These are phyloP conservation scores for Diplocarpon rosae DNA, from an alignment of 2,329 filamentous ascomycete genomes.

Conservation along the genomic window DNA sequence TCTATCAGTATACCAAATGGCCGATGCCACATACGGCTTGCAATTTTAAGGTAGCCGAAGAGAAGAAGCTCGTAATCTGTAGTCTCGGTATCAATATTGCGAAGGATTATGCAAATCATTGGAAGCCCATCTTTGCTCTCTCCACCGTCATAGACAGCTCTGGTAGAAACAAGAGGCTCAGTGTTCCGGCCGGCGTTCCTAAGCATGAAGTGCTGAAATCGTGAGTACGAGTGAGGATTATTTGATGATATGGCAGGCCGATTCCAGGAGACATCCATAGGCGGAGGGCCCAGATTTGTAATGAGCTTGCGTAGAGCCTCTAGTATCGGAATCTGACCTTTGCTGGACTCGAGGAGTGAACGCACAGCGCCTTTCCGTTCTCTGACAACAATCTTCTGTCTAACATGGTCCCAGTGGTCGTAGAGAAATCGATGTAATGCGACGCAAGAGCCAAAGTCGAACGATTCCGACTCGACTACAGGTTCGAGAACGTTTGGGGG, in stretches of 20 bases:
- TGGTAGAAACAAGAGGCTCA: conserved; percentile 51
- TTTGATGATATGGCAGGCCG: conserved; percentile 54
- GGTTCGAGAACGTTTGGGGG: conserved; percentile 38
- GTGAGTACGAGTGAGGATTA: conserved; percentile 51
- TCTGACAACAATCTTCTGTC: conserved; percentile 50
- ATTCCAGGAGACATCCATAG: conserved; percentile 59
- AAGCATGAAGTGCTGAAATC: conserved; percentile 64
- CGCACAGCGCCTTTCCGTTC: conserved; percentile 47
- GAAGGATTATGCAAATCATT: conserved; percentile 57
- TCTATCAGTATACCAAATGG: conserved; percentile 58
- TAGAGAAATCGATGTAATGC: conserved; percentile 58
- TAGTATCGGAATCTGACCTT: conserved; percentile 44
- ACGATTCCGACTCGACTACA: conserved; percentile 37
- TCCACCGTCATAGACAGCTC: conserved; percentile 59
- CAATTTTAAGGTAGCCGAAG: conserved; percentile 61
- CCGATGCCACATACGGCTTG: conserved; percentile 58
- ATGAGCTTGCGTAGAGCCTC: conserved; percentile 52
- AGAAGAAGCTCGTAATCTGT: conserved; percentile 56
- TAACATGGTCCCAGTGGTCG: conserved; percentile 60
- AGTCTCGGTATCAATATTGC: conserved; percentile 54
- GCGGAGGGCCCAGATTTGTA: conserved; percentile 54
- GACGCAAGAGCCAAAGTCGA: conserved; percentile 62
- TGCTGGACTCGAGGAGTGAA: conserved; percentile 41
- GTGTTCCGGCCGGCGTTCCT: conserved; percentile 55
- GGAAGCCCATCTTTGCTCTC: conserved; percentile 60